These are phyloP conservation scores for Talaromyces sp. DNA, from an alignment of 2,329 filamentous ascomycete species.

Conservation along the genomic window DNA sequence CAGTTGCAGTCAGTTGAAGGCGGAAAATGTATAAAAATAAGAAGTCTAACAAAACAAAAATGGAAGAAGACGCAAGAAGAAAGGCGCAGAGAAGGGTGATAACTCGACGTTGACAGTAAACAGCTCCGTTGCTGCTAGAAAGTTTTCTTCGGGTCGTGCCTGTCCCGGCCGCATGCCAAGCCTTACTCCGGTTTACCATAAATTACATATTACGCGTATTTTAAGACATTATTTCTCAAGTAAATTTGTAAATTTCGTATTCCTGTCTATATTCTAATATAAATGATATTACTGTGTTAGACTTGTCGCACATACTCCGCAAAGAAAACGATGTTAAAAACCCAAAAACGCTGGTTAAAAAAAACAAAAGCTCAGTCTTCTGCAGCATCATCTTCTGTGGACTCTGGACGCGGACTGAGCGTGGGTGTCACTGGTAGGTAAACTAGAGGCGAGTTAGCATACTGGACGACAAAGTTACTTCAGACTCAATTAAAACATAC, in stretches of 20 bases:
- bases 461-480: not conserved
- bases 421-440: constrained; percentile 6
- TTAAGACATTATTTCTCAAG: not conserved
- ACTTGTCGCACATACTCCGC: not conserved
- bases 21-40: not conserved
- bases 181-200: not conserved
- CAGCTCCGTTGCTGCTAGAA: not conserved
- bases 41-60: not conserved
- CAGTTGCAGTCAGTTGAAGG: not conserved
- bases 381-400: not conserved
- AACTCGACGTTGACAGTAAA: not conserved
- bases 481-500: constrained; percentile 48
- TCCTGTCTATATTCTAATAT: not conserved
- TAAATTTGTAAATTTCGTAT: not conserved
- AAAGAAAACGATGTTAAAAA: not conserved
- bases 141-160: not conserved
- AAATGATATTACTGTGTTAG: not conserved
- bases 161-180: not conserved
- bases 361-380: not conserved
- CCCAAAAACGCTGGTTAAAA: not conserved
- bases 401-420: not conserved
- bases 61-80: not conserved
- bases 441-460: constrained; percentile 11
- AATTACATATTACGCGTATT: not conserved
- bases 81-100: not conserved